Conservation (phyloP, 768 basidiomycete genomes). For the Coprinopsis cinerea region DNA sequence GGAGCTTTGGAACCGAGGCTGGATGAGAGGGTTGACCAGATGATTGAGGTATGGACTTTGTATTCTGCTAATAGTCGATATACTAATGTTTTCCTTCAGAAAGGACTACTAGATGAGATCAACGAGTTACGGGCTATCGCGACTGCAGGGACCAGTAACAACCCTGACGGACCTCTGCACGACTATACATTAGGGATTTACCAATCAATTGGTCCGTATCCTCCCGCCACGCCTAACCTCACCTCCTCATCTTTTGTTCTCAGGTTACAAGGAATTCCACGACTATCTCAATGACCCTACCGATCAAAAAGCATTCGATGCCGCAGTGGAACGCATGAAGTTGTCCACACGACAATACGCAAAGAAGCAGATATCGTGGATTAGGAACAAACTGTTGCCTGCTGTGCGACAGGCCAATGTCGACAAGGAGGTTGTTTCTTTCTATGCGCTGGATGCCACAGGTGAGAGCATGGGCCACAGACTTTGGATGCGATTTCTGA, state of each 20-base stretch:
- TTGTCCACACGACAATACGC: constrained; percentile 86
- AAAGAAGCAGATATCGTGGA: constrained; percentile 87
- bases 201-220: constrained; percentile 82
- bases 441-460: constrained; percentile 64
- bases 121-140: constrained; percentile 40
- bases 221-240: neutral
- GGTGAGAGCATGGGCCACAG: constrained; percentile 31
- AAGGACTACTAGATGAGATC: constrained; percentile 80
- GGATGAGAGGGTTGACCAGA: constrained; percentile 77
- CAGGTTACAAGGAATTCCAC: constrained; percentile 92
- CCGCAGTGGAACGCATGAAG: constrained; percentile 77
- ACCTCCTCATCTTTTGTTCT: neutral
- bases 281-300: constrained; percentile 45
- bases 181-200: constrained; percentile 85
- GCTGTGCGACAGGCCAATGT: constrained; percentile 48
- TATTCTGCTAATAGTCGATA: neutral
- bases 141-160: neutral
- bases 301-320: constrained; percentile 37
- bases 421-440: constrained; percentile 26
- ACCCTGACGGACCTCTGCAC: constrained; percentile 11
- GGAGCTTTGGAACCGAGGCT: constrained; percentile 59
- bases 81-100: constrained; percentile 33
- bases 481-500: neutral
- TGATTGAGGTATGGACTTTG: constrained; percentile 64
- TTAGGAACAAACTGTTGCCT: constrained; percentile 83